Evolutionary conservation across 805 yeast genomes (phyloP).

Genomic region (Candida xiaguanensis): DNA sequence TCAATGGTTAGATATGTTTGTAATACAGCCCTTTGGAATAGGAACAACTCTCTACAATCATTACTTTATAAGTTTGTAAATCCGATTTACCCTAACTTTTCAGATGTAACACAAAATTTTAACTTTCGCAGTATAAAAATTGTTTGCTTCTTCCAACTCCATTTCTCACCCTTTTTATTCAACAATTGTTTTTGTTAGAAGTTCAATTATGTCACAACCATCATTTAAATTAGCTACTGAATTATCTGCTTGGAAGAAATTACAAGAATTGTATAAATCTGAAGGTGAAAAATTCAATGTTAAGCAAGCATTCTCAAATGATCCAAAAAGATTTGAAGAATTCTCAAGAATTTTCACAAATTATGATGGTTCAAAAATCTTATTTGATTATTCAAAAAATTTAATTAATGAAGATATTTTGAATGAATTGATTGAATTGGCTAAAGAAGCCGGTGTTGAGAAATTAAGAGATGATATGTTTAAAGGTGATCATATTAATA

Average conservation of each 20-base stretch:
- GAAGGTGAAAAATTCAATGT: slow-evolving; percentile 72
- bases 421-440: slow-evolving; percentile 64
- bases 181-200: neutral
- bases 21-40: too few species aligned
- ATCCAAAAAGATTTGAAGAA: slow-evolving; percentile 71
- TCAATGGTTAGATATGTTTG: too few species aligned
- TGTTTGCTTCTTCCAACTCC: neutral
- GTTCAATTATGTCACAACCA: slow-evolving; percentile 7
- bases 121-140: neutral
- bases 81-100: neutral
- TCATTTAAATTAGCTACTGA: slow-evolving; percentile 60
- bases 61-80: too few species aligned
- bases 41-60: too few species aligned
- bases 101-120: neutral
- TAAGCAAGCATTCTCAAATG: slow-evolving; percentile 71
- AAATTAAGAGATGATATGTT: slow-evolving; percentile 87
- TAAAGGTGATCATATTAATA: slow-evolving; percentile 88
- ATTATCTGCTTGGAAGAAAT: slow-evolving; percentile 79
- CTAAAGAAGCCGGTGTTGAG: slow-evolving; percentile 87
- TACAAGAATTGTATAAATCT: slow-evolving; percentile 66
- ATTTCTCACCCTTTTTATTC: neutral
- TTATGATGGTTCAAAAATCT: slow-evolving; percentile 81
- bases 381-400: slow-evolving; percentile 95
- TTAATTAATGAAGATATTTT: slow-evolving; percentile 83
- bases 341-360: slow-evolving; percentile 75